Evolutionary conservation across 164 flowering plant genomes (phyloP).

Genomic region (Aristolochia fimbriata): DNA sequence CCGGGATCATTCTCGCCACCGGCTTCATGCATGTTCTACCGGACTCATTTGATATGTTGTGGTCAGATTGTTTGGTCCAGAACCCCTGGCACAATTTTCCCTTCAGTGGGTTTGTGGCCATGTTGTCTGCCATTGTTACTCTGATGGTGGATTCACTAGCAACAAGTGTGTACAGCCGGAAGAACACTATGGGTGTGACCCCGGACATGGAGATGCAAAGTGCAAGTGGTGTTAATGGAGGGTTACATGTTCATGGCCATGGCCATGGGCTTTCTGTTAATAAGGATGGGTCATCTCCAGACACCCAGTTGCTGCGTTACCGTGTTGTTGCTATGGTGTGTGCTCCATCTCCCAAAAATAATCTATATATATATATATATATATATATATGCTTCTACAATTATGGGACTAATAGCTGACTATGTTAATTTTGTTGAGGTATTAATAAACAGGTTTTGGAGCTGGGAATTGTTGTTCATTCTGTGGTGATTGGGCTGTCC

Average conservation of each 20-base stretch:
- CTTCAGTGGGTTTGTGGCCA: constrained; percentile 20
- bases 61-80: constrained; percentile 15
- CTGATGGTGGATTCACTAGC: constrained; percentile 26
- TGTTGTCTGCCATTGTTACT: constrained; percentile 23
- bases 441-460: constrained; percentile 4
- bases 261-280: background rate
- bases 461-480: constrained; percentile 14
- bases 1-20: constrained; percentile 22
- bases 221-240: too few relatives aligned
- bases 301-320: constrained; percentile 17
- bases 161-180: constrained; percentile 12
- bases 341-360: background rate
- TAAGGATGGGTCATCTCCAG: background rate
- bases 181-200: too few relatives aligned
- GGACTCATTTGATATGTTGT: constrained; percentile 19
- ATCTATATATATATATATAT: background rate
- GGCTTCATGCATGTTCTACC: constrained; percentile 29
- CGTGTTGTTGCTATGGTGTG: constrained; percentile 25
- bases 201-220: background rate
- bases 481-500: constrained; percentile 16
- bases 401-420: background rate
- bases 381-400: background rate
- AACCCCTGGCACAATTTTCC: constrained; percentile 26
- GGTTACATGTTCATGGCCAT: too few relatives aligned
- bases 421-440: background rate